phyloP scores from a whole-genome alignment of 179 eudicot genomes.

The Actinidia chinensis region DNA sequence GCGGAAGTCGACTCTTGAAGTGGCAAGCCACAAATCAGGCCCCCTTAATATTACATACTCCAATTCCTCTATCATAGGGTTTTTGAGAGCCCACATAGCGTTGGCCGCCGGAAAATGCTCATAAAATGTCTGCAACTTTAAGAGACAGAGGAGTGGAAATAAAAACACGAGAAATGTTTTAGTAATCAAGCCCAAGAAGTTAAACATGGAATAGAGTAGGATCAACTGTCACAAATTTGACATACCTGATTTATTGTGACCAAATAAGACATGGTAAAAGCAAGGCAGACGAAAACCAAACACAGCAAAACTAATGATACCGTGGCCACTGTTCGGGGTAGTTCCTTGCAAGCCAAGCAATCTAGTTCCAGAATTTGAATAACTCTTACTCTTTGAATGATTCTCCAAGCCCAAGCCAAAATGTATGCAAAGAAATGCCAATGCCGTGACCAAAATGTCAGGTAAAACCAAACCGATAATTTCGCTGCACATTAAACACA shows the following conservation, averaged over 20 bases:
- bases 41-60: no score
- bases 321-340: constrained; percentile 28
- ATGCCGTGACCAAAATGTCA: constrained; percentile 26
- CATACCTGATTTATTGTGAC: constrained; percentile 58
- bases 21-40: no score
- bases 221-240: no score
- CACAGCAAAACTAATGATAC: constrained; percentile 48
- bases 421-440: constrained; percentile 49
- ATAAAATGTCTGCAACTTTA: no score
- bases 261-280: constrained; percentile 53
- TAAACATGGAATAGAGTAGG: no score
- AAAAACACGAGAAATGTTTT: no score
- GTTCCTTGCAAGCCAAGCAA: constrained; percentile 19
- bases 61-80: no score
- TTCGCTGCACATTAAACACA: constrained; percentile 43
- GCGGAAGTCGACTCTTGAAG: no score
- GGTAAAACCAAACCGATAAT: constrained; percentile 45
- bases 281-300: constrained; percentile 56
- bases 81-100: no score
- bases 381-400: constrained; percentile 38
- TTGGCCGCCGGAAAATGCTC: no score
- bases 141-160: no score
- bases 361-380: constrained; percentile 24
- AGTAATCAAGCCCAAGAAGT: no score
- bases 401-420: constrained; percentile 42